phyloP scores from a whole-genome alignment of 352 stramenopile genomes.

The Pythium diclinum region DNA sequence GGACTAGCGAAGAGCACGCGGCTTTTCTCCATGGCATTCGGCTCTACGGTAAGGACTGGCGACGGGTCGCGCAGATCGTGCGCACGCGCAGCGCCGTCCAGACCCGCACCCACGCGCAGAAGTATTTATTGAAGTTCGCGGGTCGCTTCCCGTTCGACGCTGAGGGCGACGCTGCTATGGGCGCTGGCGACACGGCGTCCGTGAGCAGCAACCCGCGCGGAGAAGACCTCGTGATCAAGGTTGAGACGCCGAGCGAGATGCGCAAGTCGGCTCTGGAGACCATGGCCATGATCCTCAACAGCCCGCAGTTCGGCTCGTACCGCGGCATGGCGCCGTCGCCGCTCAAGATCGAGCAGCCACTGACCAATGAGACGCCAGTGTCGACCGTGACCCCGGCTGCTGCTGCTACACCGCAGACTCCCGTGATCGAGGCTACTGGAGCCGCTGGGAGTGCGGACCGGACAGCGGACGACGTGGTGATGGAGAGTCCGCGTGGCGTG shows the following conservation, averaged over 20 bases:
- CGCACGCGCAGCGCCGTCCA: conserved; percentile 83
- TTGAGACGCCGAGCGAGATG: conserved; percentile 16
- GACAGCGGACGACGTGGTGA: conserved; percentile 15
- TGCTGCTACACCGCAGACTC: neutral
- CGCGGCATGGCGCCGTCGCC: conserved; percentile 21
- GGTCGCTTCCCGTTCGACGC: conserved; percentile 75
- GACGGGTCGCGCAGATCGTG: conserved; percentile 78
- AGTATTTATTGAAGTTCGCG: conserved; percentile 92
- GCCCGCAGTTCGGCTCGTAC: conserved; percentile 37
- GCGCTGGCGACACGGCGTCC: conserved; percentile 25
- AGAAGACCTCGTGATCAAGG: conserved; percentile 8
- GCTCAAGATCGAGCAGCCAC: conserved; percentile 19
- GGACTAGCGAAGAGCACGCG: conserved; percentile 84
- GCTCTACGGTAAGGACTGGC: conserved; percentile 87
- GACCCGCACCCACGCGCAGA: conserved; percentile 87
- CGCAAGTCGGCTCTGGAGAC: conserved; percentile 37
- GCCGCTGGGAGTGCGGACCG: neutral
- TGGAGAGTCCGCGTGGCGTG: conserved; percentile 23
- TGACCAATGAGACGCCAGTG: conserved; percentile 10
- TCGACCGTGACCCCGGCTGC: neutral
- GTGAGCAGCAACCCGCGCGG: conserved; percentile 19
- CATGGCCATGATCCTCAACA: conserved; percentile 80
- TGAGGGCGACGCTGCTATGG: conserved; percentile 7
- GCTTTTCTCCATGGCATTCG: conserved; percentile 85
- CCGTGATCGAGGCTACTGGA: neutral